A percentile compares a stretch with the other conserved stretches of the same genome.
phyloP scores from a whole-genome alignment of 208 protist genomes.

The Crithidia fasciculata region DNA sequence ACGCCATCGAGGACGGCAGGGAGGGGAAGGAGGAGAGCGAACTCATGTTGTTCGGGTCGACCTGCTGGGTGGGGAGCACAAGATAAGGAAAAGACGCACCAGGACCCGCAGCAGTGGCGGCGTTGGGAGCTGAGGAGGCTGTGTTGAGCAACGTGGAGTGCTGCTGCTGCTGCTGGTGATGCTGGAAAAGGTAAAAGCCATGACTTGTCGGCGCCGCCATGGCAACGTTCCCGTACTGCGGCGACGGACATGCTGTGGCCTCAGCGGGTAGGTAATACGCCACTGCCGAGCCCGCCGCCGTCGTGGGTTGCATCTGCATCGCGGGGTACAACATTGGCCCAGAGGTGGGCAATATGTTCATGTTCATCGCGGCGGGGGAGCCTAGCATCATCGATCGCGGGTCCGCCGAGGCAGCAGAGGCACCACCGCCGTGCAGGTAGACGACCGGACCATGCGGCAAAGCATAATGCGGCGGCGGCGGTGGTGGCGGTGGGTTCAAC shows the following conservation, averaged over 20 bases:
- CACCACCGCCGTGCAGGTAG: slow-evolving; percentile 1
- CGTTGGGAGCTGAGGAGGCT: neutral
- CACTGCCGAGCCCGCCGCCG: neutral
- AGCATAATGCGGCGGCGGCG: neutral
- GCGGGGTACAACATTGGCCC: neutral
- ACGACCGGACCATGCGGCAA: neutral
- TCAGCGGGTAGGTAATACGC: slow-evolving; percentile 1
- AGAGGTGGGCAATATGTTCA: neutral
- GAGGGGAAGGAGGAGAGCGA: neutral
- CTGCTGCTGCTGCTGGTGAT: slow-evolving; percentile 5
- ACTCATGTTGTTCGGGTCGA: neutral
- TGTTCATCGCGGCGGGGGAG: neutral
- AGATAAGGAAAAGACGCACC: slow-evolving; percentile 1
- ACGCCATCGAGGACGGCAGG: neutral
- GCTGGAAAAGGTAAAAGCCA: neutral
- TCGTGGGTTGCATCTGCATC: neutral
- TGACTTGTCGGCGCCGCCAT: too few species aligned
- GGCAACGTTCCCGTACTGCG: too few species aligned
- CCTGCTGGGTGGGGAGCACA: neutral
- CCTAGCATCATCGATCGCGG: neutral
- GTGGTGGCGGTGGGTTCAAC: neutral
- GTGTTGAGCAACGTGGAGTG: slow-evolving; percentile 4
- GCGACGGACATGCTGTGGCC: neutral
- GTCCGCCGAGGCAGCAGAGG: neutral
- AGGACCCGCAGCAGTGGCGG: neutral